Base-by-base conservation (phyloP, 2,329 filamentous ascomycete genomes). In the Cryoendolithus antarcticus region DNA sequence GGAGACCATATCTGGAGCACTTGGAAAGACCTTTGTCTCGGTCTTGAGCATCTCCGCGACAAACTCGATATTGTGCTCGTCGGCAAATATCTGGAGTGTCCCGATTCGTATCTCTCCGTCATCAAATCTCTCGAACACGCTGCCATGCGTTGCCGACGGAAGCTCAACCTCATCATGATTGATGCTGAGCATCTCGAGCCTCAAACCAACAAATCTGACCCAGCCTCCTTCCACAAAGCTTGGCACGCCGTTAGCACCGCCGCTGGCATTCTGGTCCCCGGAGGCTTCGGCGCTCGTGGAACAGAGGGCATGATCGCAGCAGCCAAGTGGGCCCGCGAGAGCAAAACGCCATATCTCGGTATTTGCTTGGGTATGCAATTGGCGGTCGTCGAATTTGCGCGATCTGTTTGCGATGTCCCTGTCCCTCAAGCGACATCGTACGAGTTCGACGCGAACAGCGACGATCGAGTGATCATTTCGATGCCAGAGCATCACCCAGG, bases 361-460 rank as follows among this genome's bases (percentile, higher is more conserved):
- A 82, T 96, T 46, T 95, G 89, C 58, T 69, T 95, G 13, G 86
- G 86, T 41, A 86, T 94, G 79, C 91, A 96, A 60, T 74, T 94
- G 34, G 86, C 89, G 12, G 86, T 94, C 34, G 82, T 95, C 49
- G 88, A 96, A 61, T 85, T 77, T 51, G 86, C 86, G 2, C 77
- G 86, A 32, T 78, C 85, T 48, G 67, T 89, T 1, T 82, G 77
- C 62, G 74, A 74, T 21, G 70, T 86, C 45, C 51, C 51, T 8
- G 52, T 65, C 28, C 60, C 63, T 3, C 62, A 67, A 32, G 75
- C 74, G 1, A 69, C 67, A 4, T 74, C 69, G 4, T 67, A 67
- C 39, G 75, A 80, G 48, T 70, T 79, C 47, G 61, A 74, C 58
- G 69, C 15, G 69, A 55, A 66, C 3, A 72, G 77, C n/a, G 65